Evolutionary conservation across 2,329 filamentous ascomycete genomes (phyloP).

Genomic region (Diplocarpon mali): DNA sequence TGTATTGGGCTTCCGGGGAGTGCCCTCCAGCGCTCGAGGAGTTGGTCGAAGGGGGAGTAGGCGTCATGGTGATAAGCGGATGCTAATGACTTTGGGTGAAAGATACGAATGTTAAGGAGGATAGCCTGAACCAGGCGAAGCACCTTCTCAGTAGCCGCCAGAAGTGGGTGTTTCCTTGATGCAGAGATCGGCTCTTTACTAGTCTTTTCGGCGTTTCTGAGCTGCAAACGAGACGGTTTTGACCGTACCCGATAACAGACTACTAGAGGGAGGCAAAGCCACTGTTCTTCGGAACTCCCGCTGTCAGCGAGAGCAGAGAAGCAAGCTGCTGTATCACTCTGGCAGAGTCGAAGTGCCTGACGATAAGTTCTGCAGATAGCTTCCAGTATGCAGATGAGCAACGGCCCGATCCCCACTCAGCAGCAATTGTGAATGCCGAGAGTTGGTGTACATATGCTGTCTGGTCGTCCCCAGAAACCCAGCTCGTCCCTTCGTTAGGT

Average conservation of each 20-base stretch:
- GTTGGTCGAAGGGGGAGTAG: slow-evolving; percentile 66
- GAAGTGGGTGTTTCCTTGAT: slow-evolving; percentile 10
- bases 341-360: slow-evolving; percentile 5
- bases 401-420: slow-evolving; percentile 21
- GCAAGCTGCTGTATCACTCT: slow-evolving; percentile 12
- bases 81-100: slow-evolving; percentile 8
- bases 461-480: slow-evolving; percentile 7
- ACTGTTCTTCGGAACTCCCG: slow-evolving; percentile 9
- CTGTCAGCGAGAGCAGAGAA: slow-evolving; percentile 9
- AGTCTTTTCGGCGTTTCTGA: no score
- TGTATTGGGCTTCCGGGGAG: slow-evolving; percentile 77
- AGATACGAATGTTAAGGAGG: slow-evolving; percentile 8
- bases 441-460: slow-evolving; percentile 19
- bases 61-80: slow-evolving; percentile 44
- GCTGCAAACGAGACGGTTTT: no score
- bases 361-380: slow-evolving; percentile 20
- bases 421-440: slow-evolving; percentile 10
- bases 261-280: slow-evolving; percentile 4
- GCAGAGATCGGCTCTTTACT: slow-evolving; percentile 6
- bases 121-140: slow-evolving; percentile 8
- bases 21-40: slow-evolving; percentile 63
- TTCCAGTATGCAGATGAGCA: slow-evolving; percentile 18
- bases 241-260: slow-evolving; percentile 12
- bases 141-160: slow-evolving; percentile 10
- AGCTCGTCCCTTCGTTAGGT: slow-evolving; percentile 12